Base-by-base conservation (phyloP, 2,329 filamentous ascomycete genomes). In the Fusarium sp. region DNA sequence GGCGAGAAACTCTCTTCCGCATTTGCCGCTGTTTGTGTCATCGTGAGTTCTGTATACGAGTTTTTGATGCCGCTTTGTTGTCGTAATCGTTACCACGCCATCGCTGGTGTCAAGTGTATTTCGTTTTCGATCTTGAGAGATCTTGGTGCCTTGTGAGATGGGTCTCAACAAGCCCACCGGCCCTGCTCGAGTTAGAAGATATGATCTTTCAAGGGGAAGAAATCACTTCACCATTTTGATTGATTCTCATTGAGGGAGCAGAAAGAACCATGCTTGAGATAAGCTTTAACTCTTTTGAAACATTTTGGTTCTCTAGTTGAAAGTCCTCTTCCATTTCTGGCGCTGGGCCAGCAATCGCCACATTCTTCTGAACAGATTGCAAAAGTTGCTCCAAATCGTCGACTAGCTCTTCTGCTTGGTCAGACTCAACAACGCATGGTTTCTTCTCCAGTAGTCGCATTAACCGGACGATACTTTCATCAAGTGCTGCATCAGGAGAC, bases 1-100 rank as follows among this genome's bases (percentile, higher is more conserved):
- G 2, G 57, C 47, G 0, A 17, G 0, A 7, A 63, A 56, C 0
- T 36, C 55, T 7, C 46, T 46, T 7, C 33, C 3, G 2, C 14
- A 0, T 14, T 1, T 2, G 0, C 0, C 5, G 6, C 14, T 3
- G 2, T 1, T 3, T 0, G 11, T 4, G 5, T 7, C 0, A 0
- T 4, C 15, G 19, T 1, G 3, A 2, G 1, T 0, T 0, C 3
- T 1, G 6, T 5, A 5, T 4, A 6, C 1, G 4, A 0, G 0
- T 2, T 26, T 44, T 11, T 13, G 24, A 7, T 7, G 21, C 7
- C 57, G 45, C 24, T 42, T 62, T 0, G 28, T 13, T 2, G 21
- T 7, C 0, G n/a, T 33, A 2, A 56, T 7, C 1, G 44, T 42
- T 0, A 62, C 2, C 2, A 26, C 0, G 0, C 47, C 31, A 2